Base-by-base conservation (phyloP, 2,329 filamentous ascomycete species). In the Eutypella sp. region DNA sequence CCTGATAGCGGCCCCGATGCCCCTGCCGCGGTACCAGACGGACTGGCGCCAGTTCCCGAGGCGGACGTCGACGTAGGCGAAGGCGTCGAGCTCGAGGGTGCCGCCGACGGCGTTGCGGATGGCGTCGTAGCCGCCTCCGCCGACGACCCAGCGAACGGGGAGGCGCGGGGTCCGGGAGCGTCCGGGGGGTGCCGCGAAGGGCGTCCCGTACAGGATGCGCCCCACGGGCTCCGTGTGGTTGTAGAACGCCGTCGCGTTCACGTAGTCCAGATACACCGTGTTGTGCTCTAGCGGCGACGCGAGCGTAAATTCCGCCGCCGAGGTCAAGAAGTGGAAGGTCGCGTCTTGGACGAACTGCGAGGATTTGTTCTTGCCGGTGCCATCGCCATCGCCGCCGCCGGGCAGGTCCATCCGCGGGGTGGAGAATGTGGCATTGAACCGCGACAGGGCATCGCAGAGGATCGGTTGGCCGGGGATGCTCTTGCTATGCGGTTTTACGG, bases 231-330 rank as follows among this genome's bases (percentile, higher is more conserved):
- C 82, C 8, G 83, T 87, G 49, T 87, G 79, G 52, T 95, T 89
- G 65, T 95, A 95, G 50, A 82, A 85, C 0, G 93, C 90, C 2
- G 85, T 89, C 6, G 92, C 92, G 59, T 95, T 85, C 57, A 97
- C 78, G 42, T 74, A 76, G 31, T 89, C 88, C 51, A 99, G 78
- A 56, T 82, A 87, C 16, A 97, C 67, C 1, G 82, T 89, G 42
- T 86, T 86, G 47, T 82, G 72, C 34, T 73, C 68, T 8, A 97
- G 72, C 0, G 93, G 93, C 0, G 91, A 96, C 33, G 84, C 76
- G 19, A 97, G 75, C 0, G 80, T 83, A 65, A 99, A 96, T 1
- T 85, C 82, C 3, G 92, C 92, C 0, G 89, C 90, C 1, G 89
- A 95, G 15, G 88, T 87, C 51, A 93, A 76, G 43, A 97, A 67